A percentile compares a stretch with the other conserved stretches of the same genome.
These are phyloP conservation scores for Colletotrichum theobromicola DNA, from an alignment of 2,329 filamentous ascomycete genomes.

Conservation along the genomic window DNA sequence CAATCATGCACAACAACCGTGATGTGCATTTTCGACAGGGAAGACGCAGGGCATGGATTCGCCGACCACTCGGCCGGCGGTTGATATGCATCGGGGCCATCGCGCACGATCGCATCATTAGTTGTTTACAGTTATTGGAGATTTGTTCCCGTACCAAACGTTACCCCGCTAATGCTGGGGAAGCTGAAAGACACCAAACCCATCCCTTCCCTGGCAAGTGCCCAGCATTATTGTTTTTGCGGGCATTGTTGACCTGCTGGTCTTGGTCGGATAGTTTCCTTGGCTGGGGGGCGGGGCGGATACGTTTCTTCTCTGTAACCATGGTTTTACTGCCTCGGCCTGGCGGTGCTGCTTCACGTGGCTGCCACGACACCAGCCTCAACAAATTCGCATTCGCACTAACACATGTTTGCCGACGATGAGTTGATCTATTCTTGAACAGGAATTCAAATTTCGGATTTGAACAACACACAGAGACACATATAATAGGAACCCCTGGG, in stretches of 20 bases:
- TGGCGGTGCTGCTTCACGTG: background rate
- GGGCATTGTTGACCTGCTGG: background rate
- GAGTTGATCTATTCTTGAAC: background rate
- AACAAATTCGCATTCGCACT: background rate
- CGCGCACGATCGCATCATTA: background rate
- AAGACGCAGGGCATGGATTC: background rate
- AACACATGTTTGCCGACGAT: background rate
- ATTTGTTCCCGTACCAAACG: background rate
- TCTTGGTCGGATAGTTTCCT: background rate
- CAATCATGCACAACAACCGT: background rate
- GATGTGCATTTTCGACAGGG: background rate
- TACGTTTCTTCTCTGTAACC: slow-evolving; percentile 5
- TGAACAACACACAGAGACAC: background rate
- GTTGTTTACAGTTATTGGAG: background rate
- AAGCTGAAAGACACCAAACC: background rate
- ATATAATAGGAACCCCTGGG: background rate
- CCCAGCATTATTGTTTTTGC: background rate
- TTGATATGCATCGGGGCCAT: background rate
- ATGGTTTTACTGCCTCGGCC: slow-evolving; percentile 1
- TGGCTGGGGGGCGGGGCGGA: background rate
- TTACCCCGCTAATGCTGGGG: background rate
- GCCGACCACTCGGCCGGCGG: background rate
- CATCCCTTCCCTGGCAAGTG: background rate
- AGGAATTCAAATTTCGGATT: background rate
- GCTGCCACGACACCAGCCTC: background rate